Evolutionary conservation across 116 monocot species (phyloP).

Genomic region (Cymodocea nodosa): DNA sequence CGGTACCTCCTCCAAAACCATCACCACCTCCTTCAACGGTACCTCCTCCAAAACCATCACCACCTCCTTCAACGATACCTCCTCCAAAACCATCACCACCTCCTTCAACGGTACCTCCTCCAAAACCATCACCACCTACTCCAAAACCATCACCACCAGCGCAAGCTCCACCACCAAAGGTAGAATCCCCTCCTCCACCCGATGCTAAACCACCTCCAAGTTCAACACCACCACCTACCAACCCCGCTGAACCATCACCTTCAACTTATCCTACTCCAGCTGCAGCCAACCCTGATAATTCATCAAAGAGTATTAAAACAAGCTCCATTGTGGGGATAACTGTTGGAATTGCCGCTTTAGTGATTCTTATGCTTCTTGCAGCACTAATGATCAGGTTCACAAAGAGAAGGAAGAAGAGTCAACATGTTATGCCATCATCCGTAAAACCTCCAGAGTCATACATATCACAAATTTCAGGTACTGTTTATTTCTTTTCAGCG

Average conservation of each 20-base stretch:
- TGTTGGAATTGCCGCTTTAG: background rate
- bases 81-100: background rate
- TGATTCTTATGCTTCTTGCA: slow-evolving; percentile 3
- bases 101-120: too few species aligned
- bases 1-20: background rate
- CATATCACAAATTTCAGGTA: slow-evolving; percentile 11
- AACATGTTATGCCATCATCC: slow-evolving; percentile 6
- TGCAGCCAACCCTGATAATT: background rate
- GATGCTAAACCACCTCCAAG: background rate
- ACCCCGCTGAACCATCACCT: too few species aligned
- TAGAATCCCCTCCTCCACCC: background rate
- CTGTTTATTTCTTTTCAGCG: background rate
- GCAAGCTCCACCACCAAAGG: background rate
- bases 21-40: too few species aligned
- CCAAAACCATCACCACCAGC: too few species aligned
- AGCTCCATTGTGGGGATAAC: slow-evolving; percentile 6
- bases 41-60: too few species aligned
- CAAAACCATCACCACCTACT: too few species aligned
- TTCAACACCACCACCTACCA: background rate
- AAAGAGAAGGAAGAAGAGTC: slow-evolving; percentile 4
- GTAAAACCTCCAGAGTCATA: slow-evolving; percentile 1
- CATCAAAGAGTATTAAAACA: background rate
- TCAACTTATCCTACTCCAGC: background rate
- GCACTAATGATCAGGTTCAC: slow-evolving; percentile 5
- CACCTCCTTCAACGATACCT: background rate